A percentile compares a stretch with the other conserved stretches of the same genome.
Conservation (phyloP, 768 basidiomycete species). For the Russula emetica region DNA sequence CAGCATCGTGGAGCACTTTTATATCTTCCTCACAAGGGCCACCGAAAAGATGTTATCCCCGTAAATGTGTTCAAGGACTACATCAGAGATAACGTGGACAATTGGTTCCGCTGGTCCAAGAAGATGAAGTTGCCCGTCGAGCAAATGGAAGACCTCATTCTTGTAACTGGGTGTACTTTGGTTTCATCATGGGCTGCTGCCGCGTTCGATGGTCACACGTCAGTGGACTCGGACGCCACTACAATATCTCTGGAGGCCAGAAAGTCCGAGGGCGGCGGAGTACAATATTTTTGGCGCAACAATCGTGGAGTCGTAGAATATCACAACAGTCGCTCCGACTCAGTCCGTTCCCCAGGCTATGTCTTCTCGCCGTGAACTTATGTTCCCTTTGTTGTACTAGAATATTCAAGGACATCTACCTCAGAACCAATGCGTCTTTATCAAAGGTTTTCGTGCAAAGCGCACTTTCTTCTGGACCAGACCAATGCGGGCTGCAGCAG, state of each 20-base stretch:
- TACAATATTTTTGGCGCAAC: not conserved
- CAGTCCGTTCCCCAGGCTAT: not conserved
- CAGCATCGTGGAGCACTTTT: not conserved
- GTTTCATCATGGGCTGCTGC: slow-evolving; percentile 1
- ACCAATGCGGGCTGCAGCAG: not conserved
- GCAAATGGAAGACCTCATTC: slow-evolving; percentile 5
- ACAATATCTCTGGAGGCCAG: not conserved
- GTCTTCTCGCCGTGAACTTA: not conserved
- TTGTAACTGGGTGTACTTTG: slow-evolving; percentile 2
- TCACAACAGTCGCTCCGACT: not conserved
- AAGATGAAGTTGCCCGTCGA: not conserved
- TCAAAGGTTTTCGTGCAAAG: slow-evolving; percentile 18
- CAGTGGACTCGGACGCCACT: not conserved
- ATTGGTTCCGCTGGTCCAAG: not conserved
- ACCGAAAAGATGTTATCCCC: not conserved
- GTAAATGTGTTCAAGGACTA: not conserved
- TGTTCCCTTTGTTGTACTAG: no score
- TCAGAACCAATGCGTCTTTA: slow-evolving; percentile 18
- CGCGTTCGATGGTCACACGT: not conserved
- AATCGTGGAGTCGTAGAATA: not conserved
- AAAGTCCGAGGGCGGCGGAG: not conserved
- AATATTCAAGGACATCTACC: no score
- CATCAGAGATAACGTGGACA: not conserved
- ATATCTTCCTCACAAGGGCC: not conserved
- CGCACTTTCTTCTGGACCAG: slow-evolving; percentile 2